Percentiles rank a stretch among this genome's conserved stretches.
Evolutionary conservation across 179 eudicot genomes (phyloP).

Genomic region (Patellifolia procumbens): DNA sequence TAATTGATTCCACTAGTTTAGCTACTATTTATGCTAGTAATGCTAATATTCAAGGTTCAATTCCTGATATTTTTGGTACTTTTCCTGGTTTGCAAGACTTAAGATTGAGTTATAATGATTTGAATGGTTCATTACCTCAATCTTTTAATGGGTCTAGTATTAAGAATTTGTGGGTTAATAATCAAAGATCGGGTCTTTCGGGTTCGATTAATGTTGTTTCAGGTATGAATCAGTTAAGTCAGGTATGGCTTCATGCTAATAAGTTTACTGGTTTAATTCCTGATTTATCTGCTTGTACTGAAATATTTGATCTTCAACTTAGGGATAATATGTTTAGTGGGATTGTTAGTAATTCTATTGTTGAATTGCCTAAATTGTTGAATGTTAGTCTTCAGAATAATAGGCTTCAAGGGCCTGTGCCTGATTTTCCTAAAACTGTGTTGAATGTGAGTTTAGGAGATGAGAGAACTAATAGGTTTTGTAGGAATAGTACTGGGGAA

Average conservation of each 20-base stretch:
- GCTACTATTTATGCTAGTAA: conserved; percentile 35
- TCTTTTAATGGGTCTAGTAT: conserved; percentile 36
- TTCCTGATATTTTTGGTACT: conserved; percentile 58
- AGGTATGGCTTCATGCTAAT: conserved; percentile 63
- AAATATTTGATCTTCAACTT: conserved; percentile 67
- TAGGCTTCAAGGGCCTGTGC: conserved; percentile 62
- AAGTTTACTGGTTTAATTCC: conserved; percentile 62
- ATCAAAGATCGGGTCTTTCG: conserved; percentile 41
- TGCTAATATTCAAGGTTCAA: conserved; percentile 39
- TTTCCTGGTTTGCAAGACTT: conserved; percentile 46
- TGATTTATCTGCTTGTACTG: conserved; percentile 49
- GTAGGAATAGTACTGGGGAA: conserved; percentile 42
- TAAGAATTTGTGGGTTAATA: conserved; percentile 51
- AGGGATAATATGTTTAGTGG: conserved; percentile 71
- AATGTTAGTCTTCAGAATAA: conserved; percentile 62
- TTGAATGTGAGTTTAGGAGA: conserved; percentile 28
- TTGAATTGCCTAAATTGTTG: conserved; percentile 34
- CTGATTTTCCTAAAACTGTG: conserved; percentile 37
- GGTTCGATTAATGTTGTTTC: conserved; percentile 54
- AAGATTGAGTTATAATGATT: conserved; percentile 49
- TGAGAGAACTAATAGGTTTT: conserved; percentile 43
- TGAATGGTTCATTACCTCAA: conserved; percentile 52
- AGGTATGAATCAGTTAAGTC: conserved; percentile 39
- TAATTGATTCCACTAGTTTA: conserved; percentile 36
- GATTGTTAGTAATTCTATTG: conserved; percentile 43